Evolutionary conservation across 352 stramenopile species (phyloP).

Genomic region (Globisporangium barbulae): DNA sequence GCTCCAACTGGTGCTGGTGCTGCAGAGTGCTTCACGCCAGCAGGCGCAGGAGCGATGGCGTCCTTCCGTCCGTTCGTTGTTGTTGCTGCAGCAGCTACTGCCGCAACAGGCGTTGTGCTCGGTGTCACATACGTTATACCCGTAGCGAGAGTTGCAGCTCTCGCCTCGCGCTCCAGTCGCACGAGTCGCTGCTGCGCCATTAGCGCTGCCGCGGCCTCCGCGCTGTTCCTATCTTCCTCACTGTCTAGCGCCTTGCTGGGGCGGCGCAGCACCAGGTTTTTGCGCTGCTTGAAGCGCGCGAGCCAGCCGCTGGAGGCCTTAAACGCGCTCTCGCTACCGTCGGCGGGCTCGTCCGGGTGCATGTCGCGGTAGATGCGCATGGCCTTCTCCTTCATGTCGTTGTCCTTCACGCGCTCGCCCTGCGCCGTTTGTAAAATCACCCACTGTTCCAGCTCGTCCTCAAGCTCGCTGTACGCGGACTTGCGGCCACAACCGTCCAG

Average conservation of each 20-base stretch:
- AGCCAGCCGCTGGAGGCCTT: slow-evolving; percentile 23
- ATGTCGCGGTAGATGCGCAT: slow-evolving; percentile 15
- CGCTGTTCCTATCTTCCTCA: background rate
- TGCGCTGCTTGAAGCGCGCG: slow-evolving; percentile 21
- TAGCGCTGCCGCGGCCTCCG: background rate
- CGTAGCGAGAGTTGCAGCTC: no score
- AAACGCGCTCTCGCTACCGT: slow-evolving; percentile 7
- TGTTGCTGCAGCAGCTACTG: background rate
- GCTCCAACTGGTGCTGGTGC: background rate
- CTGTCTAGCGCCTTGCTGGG: background rate
- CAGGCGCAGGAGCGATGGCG: background rate
- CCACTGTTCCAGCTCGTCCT: slow-evolving; percentile 18
- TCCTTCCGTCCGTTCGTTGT: background rate
- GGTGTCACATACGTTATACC: no score
- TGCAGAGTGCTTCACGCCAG: background rate
- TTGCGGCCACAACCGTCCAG: slow-evolving; percentile 21
- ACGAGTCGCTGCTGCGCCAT: background rate
- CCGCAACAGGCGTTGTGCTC: background rate
- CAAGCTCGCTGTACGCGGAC: slow-evolving; percentile 14
- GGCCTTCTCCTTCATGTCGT: slow-evolving; percentile 13
- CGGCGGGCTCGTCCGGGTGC: slow-evolving; percentile 4
- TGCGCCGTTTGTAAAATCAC: slow-evolving; percentile 8
- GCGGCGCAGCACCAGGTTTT: slow-evolving; percentile 12
- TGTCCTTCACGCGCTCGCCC: slow-evolving; percentile 17
- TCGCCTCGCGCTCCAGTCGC: background rate